Conservation (phyloP, 169 alveolate genomes). For the Eimeria tenella region DNA sequence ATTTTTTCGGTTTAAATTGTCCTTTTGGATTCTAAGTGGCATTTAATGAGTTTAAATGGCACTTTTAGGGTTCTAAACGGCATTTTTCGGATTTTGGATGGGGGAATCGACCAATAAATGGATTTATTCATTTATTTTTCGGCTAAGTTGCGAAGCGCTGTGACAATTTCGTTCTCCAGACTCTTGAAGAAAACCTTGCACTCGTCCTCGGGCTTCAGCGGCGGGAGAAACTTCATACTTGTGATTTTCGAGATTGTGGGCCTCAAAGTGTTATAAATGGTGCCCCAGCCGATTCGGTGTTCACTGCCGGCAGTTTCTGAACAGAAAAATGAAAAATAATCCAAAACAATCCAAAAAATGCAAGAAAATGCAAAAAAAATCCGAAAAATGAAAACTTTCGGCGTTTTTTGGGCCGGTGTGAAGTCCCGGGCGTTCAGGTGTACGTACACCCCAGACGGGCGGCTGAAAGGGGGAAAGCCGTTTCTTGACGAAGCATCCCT, state of each 20-base stretch:
- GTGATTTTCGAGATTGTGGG: constrained; percentile 93
- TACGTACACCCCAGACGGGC: no score
- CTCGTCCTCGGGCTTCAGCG: constrained; percentile 87
- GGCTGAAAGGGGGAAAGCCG: no score
- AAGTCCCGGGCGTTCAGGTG: no score
- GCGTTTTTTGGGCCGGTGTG: background rate
- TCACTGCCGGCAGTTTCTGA: constrained; percentile 90
- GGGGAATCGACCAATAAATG: no score
- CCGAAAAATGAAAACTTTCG: background rate
- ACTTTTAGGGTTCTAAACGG: no score
- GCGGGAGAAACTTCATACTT: constrained; percentile 94
- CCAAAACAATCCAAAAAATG: background rate
- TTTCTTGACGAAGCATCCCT: no score
- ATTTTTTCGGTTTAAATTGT: no score
- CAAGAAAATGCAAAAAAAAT: constrained; percentile 32
- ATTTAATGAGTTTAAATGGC: no score
- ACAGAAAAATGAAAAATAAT: background rate
- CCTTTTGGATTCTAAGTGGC: no score
- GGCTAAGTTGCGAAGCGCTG: constrained; percentile 56
- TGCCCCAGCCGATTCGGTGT: constrained; percentile 95
- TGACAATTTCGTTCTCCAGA: constrained; percentile 69
- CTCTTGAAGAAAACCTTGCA: constrained; percentile 84
- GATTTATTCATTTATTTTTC: constrained; percentile 64
- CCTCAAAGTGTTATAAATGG: constrained; percentile 93
- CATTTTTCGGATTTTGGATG: no score